Conservation (phyloP, 805 yeast genomes). For the Maudiozyma pseudohumilis region DNA sequence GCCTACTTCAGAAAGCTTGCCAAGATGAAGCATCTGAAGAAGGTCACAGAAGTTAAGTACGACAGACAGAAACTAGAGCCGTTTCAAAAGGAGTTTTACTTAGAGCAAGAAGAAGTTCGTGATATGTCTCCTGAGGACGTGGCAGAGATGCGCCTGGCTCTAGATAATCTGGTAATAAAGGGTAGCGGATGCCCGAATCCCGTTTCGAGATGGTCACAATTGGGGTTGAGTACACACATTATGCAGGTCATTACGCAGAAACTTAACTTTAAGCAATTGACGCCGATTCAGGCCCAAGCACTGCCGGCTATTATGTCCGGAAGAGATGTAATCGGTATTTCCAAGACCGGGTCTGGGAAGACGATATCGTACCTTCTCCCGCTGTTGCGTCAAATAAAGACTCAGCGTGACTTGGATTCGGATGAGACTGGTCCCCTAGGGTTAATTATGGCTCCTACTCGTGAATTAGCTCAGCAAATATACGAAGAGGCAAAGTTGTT, state of each 20-base stretch:
- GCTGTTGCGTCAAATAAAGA: constrained; percentile 70
- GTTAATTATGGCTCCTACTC: constrained; percentile 76
- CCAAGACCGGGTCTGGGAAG: constrained; percentile 95
- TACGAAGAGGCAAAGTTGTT: constrained; percentile 55
- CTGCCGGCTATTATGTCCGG: constrained; percentile 88
- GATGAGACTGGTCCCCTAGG: constrained; percentile 68
- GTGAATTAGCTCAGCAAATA: constrained; percentile 86
- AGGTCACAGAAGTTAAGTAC: constrained; percentile 22
- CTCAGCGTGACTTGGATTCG: constrained; percentile 44
- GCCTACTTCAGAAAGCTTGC: constrained; percentile 27
- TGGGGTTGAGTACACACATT: constrained; percentile 60
- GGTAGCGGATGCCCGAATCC: constrained; percentile 58
- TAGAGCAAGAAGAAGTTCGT: constrained; percentile 45
- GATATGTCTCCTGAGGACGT: constrained; percentile 46
- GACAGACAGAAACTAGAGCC: constrained; percentile 35
- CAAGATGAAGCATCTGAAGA: constrained; percentile 33
- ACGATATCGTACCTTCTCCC: constrained; percentile 85
- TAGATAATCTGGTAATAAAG: constrained; percentile 58
- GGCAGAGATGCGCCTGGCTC: constrained; percentile 37
- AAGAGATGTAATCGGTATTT: constrained; percentile 82
- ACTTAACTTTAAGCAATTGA: constrained; percentile 51
- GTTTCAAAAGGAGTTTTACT: constrained; percentile 53
- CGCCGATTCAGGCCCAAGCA: constrained; percentile 86
- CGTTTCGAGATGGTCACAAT: constrained; percentile 64
- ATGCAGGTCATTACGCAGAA: constrained; percentile 42